Conservation (phyloP, 2,329 filamentous ascomycete species). For the Falciphora oryzae region DNA sequence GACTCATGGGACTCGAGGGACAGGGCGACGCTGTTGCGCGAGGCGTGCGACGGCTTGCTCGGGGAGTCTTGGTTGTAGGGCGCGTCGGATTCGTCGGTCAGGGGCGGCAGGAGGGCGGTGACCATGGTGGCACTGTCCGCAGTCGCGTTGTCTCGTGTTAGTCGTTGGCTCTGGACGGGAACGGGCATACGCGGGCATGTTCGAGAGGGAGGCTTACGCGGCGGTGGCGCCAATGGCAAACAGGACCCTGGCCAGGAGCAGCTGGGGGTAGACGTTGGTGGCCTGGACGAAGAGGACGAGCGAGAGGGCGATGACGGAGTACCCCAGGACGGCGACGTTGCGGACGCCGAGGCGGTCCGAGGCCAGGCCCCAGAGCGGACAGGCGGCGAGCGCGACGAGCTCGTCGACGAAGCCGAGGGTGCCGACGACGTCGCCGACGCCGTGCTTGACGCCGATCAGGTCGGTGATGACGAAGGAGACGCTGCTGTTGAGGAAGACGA, state of each 20-base stretch:
- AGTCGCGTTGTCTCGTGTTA: neutral
- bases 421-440: slow-evolving; percentile 74
- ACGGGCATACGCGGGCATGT: neutral
- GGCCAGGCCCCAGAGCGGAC: slow-evolving; percentile 71
- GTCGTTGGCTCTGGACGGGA: neutral
- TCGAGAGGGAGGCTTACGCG: slow-evolving; percentile 44
- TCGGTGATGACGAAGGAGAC: slow-evolving; percentile 83
- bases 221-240: slow-evolving; percentile 93
- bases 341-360: slow-evolving; percentile 74
- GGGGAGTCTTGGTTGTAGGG: slow-evolving; percentile 15
- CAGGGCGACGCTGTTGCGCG: slow-evolving; percentile 54
- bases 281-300: slow-evolving; percentile 81
- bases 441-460: slow-evolving; percentile 65
- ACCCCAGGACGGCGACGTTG: slow-evolving; percentile 69
- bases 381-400: slow-evolving; percentile 73
- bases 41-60: slow-evolving; percentile 31
- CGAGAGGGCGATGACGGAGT: slow-evolving; percentile 71
- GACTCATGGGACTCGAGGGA: slow-evolving; percentile 73
- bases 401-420: slow-evolving; percentile 83
- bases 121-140: slow-evolving; percentile 76
- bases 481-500: slow-evolving; percentile 82
- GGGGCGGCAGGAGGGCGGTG: slow-evolving; percentile 79
- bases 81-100: slow-evolving; percentile 47
- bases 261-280: slow-evolving; percentile 78
- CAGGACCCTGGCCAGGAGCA: slow-evolving; percentile 75